These are phyloP conservation scores for Fagopyrum tataricum DNA, from an alignment of 148 eudicot genomes.

Conservation along the genomic window DNA sequence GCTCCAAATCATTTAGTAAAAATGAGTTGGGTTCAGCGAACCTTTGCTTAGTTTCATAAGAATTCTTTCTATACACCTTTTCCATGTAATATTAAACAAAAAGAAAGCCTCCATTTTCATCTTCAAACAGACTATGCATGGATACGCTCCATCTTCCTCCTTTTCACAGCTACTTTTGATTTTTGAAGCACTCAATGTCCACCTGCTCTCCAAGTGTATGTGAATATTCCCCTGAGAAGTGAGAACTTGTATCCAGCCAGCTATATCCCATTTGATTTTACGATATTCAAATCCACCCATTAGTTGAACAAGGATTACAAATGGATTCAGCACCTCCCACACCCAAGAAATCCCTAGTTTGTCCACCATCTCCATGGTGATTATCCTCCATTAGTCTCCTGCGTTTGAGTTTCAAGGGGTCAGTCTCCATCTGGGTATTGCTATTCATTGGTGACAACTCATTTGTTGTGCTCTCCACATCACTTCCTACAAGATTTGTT, in stretches of 20 bases:
- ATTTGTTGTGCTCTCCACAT: slow-evolving; percentile 13
- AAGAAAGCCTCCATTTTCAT: background rate
- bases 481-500: slow-evolving; percentile 8
- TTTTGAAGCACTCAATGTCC: background rate
- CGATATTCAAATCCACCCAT: slow-evolving; percentile 8
- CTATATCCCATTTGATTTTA: background rate
- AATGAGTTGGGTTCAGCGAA: background rate
- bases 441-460: slow-evolving; percentile 9
- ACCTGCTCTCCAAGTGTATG: background rate
- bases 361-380: background rate
- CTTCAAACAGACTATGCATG: background rate
- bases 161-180: background rate
- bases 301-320: background rate
- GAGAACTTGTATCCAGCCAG: background rate
- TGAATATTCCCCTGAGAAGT: slow-evolving; percentile 2
- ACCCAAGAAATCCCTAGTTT: slow-evolving; percentile 14
- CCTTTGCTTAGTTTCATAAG: background rate
- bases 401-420: background rate
- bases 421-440: slow-evolving; percentile 7
- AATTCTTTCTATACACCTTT: background rate
- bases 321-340: slow-evolving; percentile 2
- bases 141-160: background rate
- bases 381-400: background rate
- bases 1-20: slow-evolving; percentile 8
- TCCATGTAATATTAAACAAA: slow-evolving; percentile 1